These are phyloP conservation scores for Kodamaea sp. DNA, from an alignment of 1,139 yeast genomes.

Conservation along the genomic window DNA sequence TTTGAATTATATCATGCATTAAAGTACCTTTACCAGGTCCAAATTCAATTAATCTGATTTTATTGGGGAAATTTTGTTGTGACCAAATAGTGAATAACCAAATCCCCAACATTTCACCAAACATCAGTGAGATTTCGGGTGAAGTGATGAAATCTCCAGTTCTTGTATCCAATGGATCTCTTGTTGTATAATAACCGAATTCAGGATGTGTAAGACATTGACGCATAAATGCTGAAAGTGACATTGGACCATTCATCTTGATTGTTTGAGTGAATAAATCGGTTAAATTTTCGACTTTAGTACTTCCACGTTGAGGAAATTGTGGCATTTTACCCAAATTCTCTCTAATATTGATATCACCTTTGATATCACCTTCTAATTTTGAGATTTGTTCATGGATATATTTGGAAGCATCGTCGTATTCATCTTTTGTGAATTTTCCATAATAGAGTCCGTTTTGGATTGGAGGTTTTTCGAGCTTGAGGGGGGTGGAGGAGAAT, in stretches of 20 bases:
- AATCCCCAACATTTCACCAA: slow-evolving; percentile 81
- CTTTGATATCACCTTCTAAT: slow-evolving; percentile 38
- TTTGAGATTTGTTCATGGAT: slow-evolving; percentile 33
- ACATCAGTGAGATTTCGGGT: slow-evolving; percentile 84
- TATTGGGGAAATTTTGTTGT: slow-evolving; percentile 48
- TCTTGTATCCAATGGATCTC: slow-evolving; percentile 63
- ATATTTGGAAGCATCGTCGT: slow-evolving; percentile 35
- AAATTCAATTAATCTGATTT: slow-evolving; percentile 65
- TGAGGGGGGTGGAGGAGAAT: neutral
- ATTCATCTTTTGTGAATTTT: slow-evolving; percentile 39
- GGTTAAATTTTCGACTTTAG: slow-evolving; percentile 27
- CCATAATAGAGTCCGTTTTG: slow-evolving; percentile 30
- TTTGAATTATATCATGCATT: slow-evolving; percentile 58
- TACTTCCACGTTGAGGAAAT: slow-evolving; percentile 26
- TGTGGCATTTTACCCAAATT: slow-evolving; percentile 36
- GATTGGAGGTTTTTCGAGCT: slow-evolving; percentile 13
- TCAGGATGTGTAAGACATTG: slow-evolving; percentile 79
- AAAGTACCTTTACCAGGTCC: slow-evolving; percentile 88
- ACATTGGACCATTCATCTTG: slow-evolving; percentile 71
- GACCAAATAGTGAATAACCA: slow-evolving; percentile 67
- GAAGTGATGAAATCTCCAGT: slow-evolving; percentile 80
- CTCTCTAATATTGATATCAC: slow-evolving; percentile 35
- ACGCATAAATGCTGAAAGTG: slow-evolving; percentile 73
- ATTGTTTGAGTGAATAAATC: slow-evolving; percentile 52
- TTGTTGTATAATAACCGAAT: slow-evolving; percentile 75